Base-by-base conservation (phyloP, 2,329 filamentous ascomycete genomes). In the Alternaria rosae region DNA sequence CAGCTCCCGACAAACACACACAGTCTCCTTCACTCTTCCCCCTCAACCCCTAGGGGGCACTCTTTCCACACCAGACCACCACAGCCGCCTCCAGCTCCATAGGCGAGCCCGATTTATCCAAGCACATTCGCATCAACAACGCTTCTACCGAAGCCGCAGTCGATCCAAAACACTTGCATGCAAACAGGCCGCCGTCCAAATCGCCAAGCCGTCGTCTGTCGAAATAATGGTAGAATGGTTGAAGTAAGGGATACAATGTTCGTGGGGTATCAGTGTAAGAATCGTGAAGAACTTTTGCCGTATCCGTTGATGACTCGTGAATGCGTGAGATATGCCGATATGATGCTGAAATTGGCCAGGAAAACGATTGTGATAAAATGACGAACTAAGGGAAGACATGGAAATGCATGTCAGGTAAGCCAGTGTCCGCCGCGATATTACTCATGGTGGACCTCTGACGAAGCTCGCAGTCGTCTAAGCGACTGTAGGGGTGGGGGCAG, bases 261-360 rank as follows among this genome's bases (percentile, higher is more conserved):
- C 70, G 75, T 80, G 79, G 47, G 79, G 79, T 81, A 81, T 81
- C 79, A 79, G 77, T 71, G 77, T 80, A 76, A 76, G 75, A 78
- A 74, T 79, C 74, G 77, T 79, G 73, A 78, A 61, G 57, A 76
- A 75, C 67, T 76, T 78, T 78, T 75, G 62, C 72, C 65, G 71
- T 68, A 63, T 65, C 71, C 70, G 70, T 71, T 69, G 69, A 68
- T 71, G 72, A 74, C 67, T 79, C 74, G 75, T 78, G 71, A 75
- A 73, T 76, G 75, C 73, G 71, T 76, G 69, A 74, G 74, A 70
- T 73, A 68, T 77, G 76, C 67, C 74, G 74, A 66, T 67, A 68
- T 65, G 64, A 70, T 76, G 70, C 72, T 75, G 70, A 73, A 68
- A 67, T 61, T 59, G 70, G 68, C 65, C 57, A 67, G 56, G 59